These are phyloP conservation scores for Cyberlindnera amylophila DNA, from an alignment of 805 yeast genomes.

Conservation along the genomic window DNA sequence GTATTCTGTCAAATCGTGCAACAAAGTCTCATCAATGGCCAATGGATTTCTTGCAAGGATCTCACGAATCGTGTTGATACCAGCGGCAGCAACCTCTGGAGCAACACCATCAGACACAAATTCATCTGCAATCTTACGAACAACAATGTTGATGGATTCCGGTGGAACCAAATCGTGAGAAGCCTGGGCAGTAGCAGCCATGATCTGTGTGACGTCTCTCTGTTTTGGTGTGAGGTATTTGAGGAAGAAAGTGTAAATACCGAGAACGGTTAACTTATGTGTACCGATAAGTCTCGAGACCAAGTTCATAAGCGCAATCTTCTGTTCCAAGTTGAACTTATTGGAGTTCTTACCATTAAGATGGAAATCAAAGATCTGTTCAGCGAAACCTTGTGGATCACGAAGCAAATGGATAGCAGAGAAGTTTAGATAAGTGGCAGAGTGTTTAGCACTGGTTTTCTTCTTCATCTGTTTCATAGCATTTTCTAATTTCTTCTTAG, in stretches of 20 bases:
- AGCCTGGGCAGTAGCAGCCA: conserved; percentile 97
- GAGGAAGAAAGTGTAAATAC: conserved; percentile 82
- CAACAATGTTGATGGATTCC: conserved; percentile 73
- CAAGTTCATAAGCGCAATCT: conserved; percentile 81
- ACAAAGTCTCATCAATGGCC: conserved; percentile 81
- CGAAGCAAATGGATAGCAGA: conserved; percentile 91
- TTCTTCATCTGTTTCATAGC: conserved; percentile 70
- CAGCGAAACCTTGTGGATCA: conserved; percentile 98
- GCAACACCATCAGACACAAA: conserved; percentile 98
- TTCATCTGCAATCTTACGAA: conserved; percentile 93
- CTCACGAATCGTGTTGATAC: conserved; percentile 92
- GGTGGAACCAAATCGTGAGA: conserved; percentile 98
- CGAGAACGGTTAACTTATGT: conserved; percentile 86
- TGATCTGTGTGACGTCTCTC: conserved; percentile 86
- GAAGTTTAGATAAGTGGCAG: conserved; percentile 76
- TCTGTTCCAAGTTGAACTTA: conserved; percentile 80
- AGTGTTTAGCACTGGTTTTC: conserved; percentile 52
- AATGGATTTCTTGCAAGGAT: conserved; percentile 90
- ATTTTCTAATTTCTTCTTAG: conserved; percentile 73
- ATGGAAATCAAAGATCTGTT: conserved; percentile 68
- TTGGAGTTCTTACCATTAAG: conserved; percentile 65
- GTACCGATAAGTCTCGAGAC: conserved; percentile 89
- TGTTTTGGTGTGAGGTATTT: conserved; percentile 94
- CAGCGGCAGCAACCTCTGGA: conserved; percentile 97
- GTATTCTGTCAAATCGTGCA: conserved; percentile 88